Evolutionary conservation across 306 rosid species (phyloP).

Genomic region (Gleditsia sinensis): DNA sequence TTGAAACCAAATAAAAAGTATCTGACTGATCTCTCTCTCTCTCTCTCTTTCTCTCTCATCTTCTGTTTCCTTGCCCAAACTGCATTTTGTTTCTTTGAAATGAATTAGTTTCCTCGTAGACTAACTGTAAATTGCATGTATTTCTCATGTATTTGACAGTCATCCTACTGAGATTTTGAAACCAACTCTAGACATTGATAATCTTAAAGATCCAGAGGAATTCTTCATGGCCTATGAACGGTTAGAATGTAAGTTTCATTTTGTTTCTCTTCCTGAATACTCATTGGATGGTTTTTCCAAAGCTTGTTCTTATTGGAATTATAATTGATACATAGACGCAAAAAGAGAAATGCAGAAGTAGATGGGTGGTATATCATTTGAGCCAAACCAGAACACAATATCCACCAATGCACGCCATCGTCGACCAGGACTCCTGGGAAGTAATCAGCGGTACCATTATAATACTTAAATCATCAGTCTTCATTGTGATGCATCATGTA

Average conservation of each 20-base stretch:
- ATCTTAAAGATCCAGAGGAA: slow-evolving; percentile 61
- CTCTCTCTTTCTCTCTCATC: too few species aligned
- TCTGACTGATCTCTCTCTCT: background rate
- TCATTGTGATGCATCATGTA: background rate
- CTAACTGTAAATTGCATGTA: background rate
- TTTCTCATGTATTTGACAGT: slow-evolving; percentile 39
- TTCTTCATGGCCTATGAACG: slow-evolving; percentile 67
- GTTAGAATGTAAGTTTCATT: slow-evolving; percentile 58
- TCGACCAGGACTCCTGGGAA: slow-evolving; percentile 70
- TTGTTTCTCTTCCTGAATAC: slow-evolving; percentile 11
- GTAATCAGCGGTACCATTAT: slow-evolving; percentile 43
- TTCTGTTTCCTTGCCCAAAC: background rate
- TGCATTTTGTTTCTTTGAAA: background rate
- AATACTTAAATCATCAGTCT: slow-evolving; percentile 18
- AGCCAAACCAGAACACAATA: slow-evolving; percentile 42
- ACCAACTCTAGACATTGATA: slow-evolving; percentile 52
- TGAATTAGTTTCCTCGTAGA: background rate
- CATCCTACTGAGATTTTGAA: slow-evolving; percentile 51
- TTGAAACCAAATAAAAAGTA: slow-evolving; percentile 60
- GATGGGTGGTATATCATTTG: slow-evolving; percentile 46
- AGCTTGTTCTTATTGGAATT: slow-evolving; percentile 22
- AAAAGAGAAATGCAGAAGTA: slow-evolving; percentile 72
- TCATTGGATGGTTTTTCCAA: background rate
- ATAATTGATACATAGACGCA: slow-evolving; percentile 60
- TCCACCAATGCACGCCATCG: slow-evolving; percentile 47